phyloP scores from a whole-genome alignment of 108 stramenopile genomes.

The Skeletonema tropicum region DNA sequence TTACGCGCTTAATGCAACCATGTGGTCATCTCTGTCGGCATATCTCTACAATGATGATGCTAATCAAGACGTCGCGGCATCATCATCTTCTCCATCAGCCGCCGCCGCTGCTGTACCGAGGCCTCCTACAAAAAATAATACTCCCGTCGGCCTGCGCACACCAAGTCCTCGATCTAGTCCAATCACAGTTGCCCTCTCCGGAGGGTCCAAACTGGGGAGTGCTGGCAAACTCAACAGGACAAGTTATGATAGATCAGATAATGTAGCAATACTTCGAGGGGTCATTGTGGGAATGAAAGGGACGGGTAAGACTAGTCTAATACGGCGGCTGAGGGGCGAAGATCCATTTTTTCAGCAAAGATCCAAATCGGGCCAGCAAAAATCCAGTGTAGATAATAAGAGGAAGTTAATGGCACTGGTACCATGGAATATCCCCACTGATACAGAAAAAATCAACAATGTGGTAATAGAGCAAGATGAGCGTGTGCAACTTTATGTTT shows the following conservation, averaged over 20 bases:
- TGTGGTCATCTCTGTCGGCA: conserved; percentile 1
- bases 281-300: conserved; percentile 34
- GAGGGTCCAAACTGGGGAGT: conserved; percentile 1
- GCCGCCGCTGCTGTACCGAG: not conserved
- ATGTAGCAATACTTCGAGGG: conserved; percentile 34
- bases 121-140: not conserved
- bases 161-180: conserved; percentile 5
- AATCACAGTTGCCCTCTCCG: not conserved
- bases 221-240: not conserved
- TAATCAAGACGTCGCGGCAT: not conserved
- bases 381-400: conserved; percentile 8
- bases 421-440: conserved; percentile 37
- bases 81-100: not conserved
- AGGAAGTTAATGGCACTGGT: conserved; percentile 46
- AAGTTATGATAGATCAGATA: not conserved
- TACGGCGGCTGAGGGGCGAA: conserved; percentile 47
- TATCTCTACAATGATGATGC: conserved; percentile 1
- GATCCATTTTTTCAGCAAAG: conserved; percentile 33
- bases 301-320: conserved; percentile 44
- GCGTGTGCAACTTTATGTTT: conserved; percentile 30
- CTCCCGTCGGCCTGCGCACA: not conserved
- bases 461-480: conserved; percentile 9
- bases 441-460: not conserved
- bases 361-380: conserved; percentile 3
- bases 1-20: not conserved